phyloP scores from a whole-genome alignment of 2,329 filamentous ascomycete species.

The Sphaerostilbella broomeana region DNA sequence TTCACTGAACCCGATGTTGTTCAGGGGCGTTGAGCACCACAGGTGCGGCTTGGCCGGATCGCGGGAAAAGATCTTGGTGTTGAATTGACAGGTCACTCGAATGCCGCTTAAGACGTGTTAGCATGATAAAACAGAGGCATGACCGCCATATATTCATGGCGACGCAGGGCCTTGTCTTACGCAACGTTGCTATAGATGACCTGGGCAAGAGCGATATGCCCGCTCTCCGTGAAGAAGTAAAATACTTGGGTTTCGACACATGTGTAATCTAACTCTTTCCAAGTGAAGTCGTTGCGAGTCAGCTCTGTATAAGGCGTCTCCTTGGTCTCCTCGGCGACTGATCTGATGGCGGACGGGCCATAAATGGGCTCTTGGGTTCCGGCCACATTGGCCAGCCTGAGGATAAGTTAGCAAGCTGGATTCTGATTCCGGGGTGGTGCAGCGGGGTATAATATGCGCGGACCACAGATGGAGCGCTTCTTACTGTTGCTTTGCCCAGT shows the following conservation, averaged over 20 bases:
- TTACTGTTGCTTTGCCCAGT: conserved; percentile 90
- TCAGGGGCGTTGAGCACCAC: conserved; percentile 77
- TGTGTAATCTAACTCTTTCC: conserved; percentile 74
- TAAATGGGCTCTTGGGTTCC: conserved; percentile 97
- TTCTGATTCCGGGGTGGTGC: no score
- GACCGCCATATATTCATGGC: not conserved
- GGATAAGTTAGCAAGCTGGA: conserved; percentile 7
- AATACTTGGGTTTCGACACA: conserved; percentile 93
- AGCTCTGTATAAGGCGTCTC: conserved; percentile 74
- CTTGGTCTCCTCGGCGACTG: conserved; percentile 75
- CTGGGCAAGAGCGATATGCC: conserved; percentile 72
- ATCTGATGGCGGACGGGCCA: conserved; percentile 77
- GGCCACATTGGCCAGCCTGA: conserved; percentile 69
- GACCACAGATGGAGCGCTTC: conserved; percentile 24
- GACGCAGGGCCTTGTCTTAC: conserved; percentile 51
- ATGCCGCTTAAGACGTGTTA: conserved; percentile 57
- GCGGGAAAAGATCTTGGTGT: conserved; percentile 81
- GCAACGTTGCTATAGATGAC: conserved; percentile 97
- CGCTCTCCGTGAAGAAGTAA: conserved; percentile 77
- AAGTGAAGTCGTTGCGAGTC: conserved; percentile 71
- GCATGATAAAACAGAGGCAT: not conserved
- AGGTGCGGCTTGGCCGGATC: conserved; percentile 65
- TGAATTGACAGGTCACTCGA: conserved; percentile 88
- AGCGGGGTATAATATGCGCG: no score
- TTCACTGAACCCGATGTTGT: conserved; percentile 76